These are phyloP conservation scores for Candida mattraensis DNA, from an alignment of 805 yeast species.

Conservation along the genomic window DNA sequence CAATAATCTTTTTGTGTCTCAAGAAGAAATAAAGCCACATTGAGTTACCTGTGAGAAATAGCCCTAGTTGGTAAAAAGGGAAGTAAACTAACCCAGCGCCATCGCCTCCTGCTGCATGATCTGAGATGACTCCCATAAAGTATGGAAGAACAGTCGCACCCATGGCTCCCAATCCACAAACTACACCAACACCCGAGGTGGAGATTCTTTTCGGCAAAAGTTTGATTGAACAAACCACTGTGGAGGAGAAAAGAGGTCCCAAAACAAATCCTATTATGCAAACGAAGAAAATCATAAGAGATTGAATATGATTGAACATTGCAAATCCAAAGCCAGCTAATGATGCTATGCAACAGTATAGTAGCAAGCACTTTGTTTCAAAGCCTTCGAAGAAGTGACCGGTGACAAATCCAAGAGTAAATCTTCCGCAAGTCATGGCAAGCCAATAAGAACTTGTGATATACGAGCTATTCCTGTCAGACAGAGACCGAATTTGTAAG, in stretches of 20 bases:
- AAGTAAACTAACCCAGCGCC: constrained; percentile 36
- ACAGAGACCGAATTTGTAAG: constrained; percentile 37
- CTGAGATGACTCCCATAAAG: constrained; percentile 51
- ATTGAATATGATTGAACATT: constrained; percentile 21
- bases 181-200: constrained; percentile 68
- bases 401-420: constrained; percentile 47
- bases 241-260: constrained; percentile 66
- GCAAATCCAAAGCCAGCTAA: constrained; percentile 36
- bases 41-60: constrained; percentile 24
- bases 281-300: constrained; percentile 36
- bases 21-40: constrained; percentile 31
- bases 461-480: constrained; percentile 42
- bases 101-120: constrained; percentile 26
- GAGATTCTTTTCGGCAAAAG: constrained; percentile 60
- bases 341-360: constrained; percentile 38
- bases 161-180: constrained; percentile 77
- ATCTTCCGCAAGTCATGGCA: constrained; percentile 50
- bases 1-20: constrained; percentile 15
- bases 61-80: constrained; percentile 25
- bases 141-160: constrained; percentile 81
- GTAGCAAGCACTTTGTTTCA: constrained; percentile 41
- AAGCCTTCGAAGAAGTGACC: constrained; percentile 41
- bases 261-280: constrained; percentile 47
- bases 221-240: constrained; percentile 62
- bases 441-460: constrained; percentile 54